A percentile compares a stretch with the other conserved stretches of the same genome.
phyloP scores from a whole-genome alignment of 352 stramenopile species.

The Phytophthora brassicae region DNA sequence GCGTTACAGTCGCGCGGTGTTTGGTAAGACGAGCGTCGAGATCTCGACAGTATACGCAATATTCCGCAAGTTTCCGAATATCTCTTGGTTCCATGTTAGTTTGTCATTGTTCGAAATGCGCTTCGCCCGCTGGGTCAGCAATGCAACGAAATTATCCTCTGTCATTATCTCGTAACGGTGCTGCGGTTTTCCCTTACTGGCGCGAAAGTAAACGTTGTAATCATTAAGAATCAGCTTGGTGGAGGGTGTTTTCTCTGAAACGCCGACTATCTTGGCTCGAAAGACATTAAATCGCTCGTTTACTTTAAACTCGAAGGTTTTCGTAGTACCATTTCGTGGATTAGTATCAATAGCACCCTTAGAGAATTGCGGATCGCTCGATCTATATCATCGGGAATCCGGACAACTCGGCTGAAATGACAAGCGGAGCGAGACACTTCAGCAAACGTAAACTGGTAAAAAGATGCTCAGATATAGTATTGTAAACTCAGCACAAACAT shows the following conservation, averaged over 20 bases:
- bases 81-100: background rate
- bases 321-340: background rate
- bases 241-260: background rate
- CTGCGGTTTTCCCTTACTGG: background rate
- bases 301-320: background rate
- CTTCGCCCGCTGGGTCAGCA: no score
- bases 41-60: background rate
- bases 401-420: no score
- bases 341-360: background rate
- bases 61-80: background rate
- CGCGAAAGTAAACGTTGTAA: conserved; percentile 18
- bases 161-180: background rate
- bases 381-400: no score
- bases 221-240: background rate
- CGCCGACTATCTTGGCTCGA: background rate
- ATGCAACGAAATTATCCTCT: background rate
- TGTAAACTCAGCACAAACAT: no score
- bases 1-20: background rate
- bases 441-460: no score
- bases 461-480: no score
- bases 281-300: background rate
- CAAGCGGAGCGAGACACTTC: no score
- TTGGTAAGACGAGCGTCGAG: background rate
- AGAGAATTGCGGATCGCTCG: no score
- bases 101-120: no score